Base-by-base conservation (phyloP, 2,329 filamentous ascomycete species). In the Fusarium torulosum region DNA sequence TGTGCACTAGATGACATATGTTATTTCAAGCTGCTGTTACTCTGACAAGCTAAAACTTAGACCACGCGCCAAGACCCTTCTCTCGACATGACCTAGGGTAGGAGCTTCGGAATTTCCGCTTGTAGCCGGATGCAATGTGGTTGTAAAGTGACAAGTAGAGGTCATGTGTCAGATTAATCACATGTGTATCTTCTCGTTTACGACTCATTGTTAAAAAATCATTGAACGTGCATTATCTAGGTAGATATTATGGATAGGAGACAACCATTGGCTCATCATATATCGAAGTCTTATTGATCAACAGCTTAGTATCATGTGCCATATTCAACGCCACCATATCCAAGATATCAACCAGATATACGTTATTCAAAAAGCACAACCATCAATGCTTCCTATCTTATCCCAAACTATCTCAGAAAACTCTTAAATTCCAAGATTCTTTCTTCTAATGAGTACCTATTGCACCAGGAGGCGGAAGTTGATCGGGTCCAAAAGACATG, bases 401-500 rank as follows among this genome's bases (percentile, higher is more conserved):
- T 20, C 27, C 37, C 40, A 19, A 40, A 14, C 37, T 13, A 7
- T 42, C 13, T 31, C 38, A 37, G 8, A 33, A 35, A n/a, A 33
- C 19, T 8, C n/a, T 52, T 19, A n/a, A 11, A 17, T 11, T 45
- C 19, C 50, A 4, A 25, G 31, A 15, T 13, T 19, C 14, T 20
- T n/a, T 21, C 50, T 50, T 35, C 40, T 40, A 44, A 31, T 43
- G 23, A 37, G 45, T 45, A 13, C 46, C 51, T 20, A 29, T 31
- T 19, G 64, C 52, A n/a, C 51, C 66, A 53, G 80, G 79, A 7
- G 79, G 77, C 9, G 82, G 82, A 49, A 91, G 80, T 49, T 85
- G 81, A 37, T 88, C 85, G 1, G 89, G 89, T 0, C 90, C 89
- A 77, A 91, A 92, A 0, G 89, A 91, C 72, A 90, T 77, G 3